Base-by-base conservation (phyloP, 148 eudicot genomes). In the Pharnaceum exiguum region DNA sequence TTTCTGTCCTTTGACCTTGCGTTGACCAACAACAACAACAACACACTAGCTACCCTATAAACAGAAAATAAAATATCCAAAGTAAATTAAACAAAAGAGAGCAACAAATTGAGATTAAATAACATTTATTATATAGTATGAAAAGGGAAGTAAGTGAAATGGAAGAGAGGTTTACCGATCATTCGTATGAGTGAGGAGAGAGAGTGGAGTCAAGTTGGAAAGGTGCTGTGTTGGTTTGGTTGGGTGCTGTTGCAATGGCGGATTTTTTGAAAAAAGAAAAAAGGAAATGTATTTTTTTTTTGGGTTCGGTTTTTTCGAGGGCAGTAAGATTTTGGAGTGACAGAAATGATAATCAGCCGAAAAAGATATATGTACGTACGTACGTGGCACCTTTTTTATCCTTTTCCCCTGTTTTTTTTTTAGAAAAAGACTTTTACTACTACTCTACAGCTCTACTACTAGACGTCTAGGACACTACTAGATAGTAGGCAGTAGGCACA, bases 201-300 rank as follows among this genome's bases (percentile, higher is more conserved):
- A 46, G 17, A 18, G 59, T 54, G 44, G n/a, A n/a, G n/a, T n/a
- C n/a, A n/a, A 10, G 59, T n/a, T 7, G 38, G 25, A 16, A 26
- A 46, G 42, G 44, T 39, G 46, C 13, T 30, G 21, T 59, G 58
- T 59, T 58, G n/a, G n/a, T n/a, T n/a, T n/a, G n/a, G n/a, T 52
- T 8, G 52, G 57, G 58, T 40, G 36, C 67, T 46, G 51, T 63
- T 70, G 27, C 73, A 65, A 80, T 71, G 82, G 82, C 72, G 75
- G 77, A 74, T 31, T 62, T 65, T 55, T 47, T 53, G 15, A 49
- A 38, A 49, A 21, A 11, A 35, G 2, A 31, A 10, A 10, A 5
- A 45, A 54, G 49, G n/a, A 60, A 55, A 25, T 26, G n/a, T 35
- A 6, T 35, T 35, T 35, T 35, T 6, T 35, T 35, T 35, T 35